Evolutionary conservation across 2,329 filamentous ascomycete genomes (phyloP), one percentile per base, ranked within the genome.

Genomic region (Pseudogymnoascus sp.): DNA sequence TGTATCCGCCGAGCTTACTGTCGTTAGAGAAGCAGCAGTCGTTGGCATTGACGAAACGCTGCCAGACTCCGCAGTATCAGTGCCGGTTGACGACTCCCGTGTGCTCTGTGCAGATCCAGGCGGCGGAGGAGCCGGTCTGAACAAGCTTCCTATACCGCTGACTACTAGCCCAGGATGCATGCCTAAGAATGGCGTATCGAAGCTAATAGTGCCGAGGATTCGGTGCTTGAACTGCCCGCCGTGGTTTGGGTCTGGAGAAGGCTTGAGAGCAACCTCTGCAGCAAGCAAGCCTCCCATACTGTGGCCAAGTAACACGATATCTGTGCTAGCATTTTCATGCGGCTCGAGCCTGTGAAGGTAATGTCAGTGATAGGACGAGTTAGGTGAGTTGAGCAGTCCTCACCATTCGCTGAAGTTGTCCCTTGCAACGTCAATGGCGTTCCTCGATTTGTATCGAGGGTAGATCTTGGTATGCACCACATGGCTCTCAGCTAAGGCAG

Each of bases 271-370:
- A 25, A 96, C 84, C 70, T 97, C 93, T 1, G 90, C 90, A 25
- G 89, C 85, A 25, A 97, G 76, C 23, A 97, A 80, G 1, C 93
- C 93, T 14, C 93, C 93, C 86, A 97, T 93, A 45, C 90, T 96
- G 75, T 96, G 93, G 0, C 93, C 92, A 2, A 96, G 79, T 2
- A 97, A 80, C 19, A 97, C 81, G 2, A 96, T 81, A 77, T 97
- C 93, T 1, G 91, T 92, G 19, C 80, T 83, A 3, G 81, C 77
- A 28, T 84, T 84, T 74, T 93, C 89, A 70, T 96, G 90, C 6
- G 91, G 91, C 65, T 83, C 79, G 31, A 96, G 79, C 91, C 83
- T 85, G 65, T 23, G 36, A 60, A 28, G 37, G 10, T 0, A 14
- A 6, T 57, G n/a, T 25, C 6, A 57, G 48, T 25, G 7, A 57